Base-by-base conservation (phyloP, 805 yeast species). In the Jamesozyma rosinii region DNA sequence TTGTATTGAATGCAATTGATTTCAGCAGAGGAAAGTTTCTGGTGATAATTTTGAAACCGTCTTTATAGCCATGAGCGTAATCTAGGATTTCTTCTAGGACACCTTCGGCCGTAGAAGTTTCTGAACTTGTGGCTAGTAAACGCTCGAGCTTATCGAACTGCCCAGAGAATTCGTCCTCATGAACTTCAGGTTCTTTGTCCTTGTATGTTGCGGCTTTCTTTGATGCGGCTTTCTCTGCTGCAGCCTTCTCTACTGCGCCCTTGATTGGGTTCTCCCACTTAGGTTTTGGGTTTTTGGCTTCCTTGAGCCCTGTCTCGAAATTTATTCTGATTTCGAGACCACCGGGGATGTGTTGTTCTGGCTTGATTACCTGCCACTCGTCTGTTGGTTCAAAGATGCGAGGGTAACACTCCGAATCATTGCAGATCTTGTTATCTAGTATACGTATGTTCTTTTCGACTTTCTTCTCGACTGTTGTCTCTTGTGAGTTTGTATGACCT, bases 281-380 rank as follows among this genome's bases (percentile, higher is more conserved):
- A 14, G 22, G 43, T 33, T 45, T 47, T 4, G 37, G 18, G 17
- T 81, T 47, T 50, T 77, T 83, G 1, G 95, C 96, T 59, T 81
- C 83, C 52, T 73, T 76, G 22, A 65, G 61, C 17, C 82, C 80
- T 0, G 88, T 79, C n/a, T 81, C 85, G 44, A 88, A 63, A 58
- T 86, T 81, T 51, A 89, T 53, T 49, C 85, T 70, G 11, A 88
- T 76, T 59, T 84, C 89, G 26, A 59, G 43, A 13, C 97, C 97
- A 5, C 75, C 75, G 0, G 96, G 95, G 3, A 89, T 70, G 6
- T 74, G 70, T 54, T 86, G 95, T n/a, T 80, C 87, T 38, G 75
- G 80, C 50, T 65, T 69, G 4, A 89, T 74, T 1, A 57, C 56
- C 64, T 79, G 77, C 95, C 95, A 89, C 49, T 82, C 76, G 1